Base-by-base conservation (phyloP, 345 rosid species). In the Euphorbia tirucalli region DNA sequence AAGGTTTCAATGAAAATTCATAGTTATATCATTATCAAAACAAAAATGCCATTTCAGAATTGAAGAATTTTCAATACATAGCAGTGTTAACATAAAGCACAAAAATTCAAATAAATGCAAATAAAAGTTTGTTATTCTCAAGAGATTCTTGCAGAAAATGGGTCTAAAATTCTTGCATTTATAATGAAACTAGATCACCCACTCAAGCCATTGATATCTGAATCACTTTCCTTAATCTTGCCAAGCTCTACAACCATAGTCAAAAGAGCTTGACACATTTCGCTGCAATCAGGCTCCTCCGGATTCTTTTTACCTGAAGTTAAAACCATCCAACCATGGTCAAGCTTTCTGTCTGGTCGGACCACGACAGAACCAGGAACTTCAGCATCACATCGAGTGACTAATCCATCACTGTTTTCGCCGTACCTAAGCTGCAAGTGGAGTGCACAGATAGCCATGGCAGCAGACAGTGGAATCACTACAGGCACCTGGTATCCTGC, bases 241-340 rank as follows among this genome's bases (percentile, higher is more conserved):
- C 83, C 87, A 61, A 83, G 75, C 68, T 88, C 90, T 64, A 84
- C 88, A 13, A 88, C 87, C 76, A 81, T 63, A 2, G 84, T 86
- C 77, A 88, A 60, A 67, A 88, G 83, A 7, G 92, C 90, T 75
- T 86, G 92, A 11, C 92, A 90, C 90, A 90, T 88, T 68, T 87
- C 85, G 48, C 74, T 69, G 28, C 84, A 80, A 68, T 87, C 85
- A 0, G 90, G 86, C 65, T 84, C 84, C 0, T 35, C 39, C 0
- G 86, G 78, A 68, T 88, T 71, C 74, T 61, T 85, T 55, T 75
- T 80, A 44, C 50, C 2, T 0, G 89, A 82, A 35, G 89, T 78
- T 76, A 85, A 88, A 59, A 90, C 96, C 92, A 90, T 86, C 89
- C 86, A 85, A 6, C 81, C 84, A 69, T 88, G 96, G 66, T 88